Evolutionary conservation across 768 basidiomycete species (phyloP).

Genomic region (Sistotremastrum suecicum): DNA sequence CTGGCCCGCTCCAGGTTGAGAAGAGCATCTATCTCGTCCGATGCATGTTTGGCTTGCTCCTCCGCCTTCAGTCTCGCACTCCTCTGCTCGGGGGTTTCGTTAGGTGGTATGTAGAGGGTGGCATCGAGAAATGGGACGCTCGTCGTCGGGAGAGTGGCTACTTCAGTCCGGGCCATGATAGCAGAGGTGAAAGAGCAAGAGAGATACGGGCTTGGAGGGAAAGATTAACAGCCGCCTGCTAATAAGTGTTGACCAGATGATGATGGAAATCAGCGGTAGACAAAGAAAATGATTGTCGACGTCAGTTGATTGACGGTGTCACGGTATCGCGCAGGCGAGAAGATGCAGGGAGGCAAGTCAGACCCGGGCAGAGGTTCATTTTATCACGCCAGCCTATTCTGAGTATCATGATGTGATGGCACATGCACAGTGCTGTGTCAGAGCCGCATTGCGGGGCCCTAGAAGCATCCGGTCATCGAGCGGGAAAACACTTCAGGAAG

Average conservation of each 20-base stretch:
- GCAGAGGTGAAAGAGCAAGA: not conserved
- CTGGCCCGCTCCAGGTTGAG: constrained; percentile 52
- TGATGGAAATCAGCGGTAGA: no score
- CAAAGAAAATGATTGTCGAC: no score
- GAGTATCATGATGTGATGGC: no score
- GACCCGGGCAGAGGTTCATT: no score
- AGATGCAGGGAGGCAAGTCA: no score
- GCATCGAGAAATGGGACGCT: constrained; percentile 52
- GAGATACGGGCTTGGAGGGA: not conserved
- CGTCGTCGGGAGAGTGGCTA: not conserved
- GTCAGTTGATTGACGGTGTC: no score
- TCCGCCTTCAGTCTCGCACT: constrained; percentile 53
- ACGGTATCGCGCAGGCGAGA: no score
- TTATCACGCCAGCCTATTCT: no score
- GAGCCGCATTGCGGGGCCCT: no score
- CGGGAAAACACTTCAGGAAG: no score
- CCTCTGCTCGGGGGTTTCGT: constrained; percentile 58
- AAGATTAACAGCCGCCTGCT: not conserved
- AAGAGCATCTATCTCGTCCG: constrained; percentile 70
- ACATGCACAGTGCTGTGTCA: no score
- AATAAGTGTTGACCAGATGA: not conserved
- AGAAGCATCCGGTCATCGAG: no score
- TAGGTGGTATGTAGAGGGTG: constrained; percentile 51
- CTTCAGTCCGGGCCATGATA: not conserved
- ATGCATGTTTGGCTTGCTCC: constrained; percentile 55